phyloP scores from a whole-genome alignment of 2,329 filamentous ascomycete genomes.

The Dactylellina sp. region DNA sequence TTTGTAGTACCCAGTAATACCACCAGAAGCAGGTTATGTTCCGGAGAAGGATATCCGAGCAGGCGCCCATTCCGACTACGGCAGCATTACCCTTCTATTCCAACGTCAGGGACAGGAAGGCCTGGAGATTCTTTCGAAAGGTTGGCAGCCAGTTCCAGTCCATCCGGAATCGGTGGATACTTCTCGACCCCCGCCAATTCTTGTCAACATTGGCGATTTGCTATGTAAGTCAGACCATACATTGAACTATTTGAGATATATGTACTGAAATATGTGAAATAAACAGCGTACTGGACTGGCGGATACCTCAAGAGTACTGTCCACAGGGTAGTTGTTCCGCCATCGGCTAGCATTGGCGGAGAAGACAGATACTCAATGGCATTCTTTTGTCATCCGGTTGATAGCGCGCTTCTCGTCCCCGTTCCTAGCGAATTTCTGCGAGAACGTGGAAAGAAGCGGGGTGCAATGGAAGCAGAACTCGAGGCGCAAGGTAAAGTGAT shows the following conservation, averaged over 20 bases:
- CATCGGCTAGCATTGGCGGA: slow-evolving; percentile 63
- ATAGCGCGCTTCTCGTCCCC: slow-evolving; percentile 68
- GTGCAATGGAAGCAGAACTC: slow-evolving; percentile 61
- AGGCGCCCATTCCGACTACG: slow-evolving; percentile 74
- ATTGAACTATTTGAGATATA: neutral
- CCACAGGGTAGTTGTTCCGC: slow-evolving; percentile 83
- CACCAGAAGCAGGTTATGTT: slow-evolving; percentile 65
- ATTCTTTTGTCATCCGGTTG: slow-evolving; percentile 76
- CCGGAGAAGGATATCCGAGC: slow-evolving; percentile 78
- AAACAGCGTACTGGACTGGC: slow-evolving; percentile 80
- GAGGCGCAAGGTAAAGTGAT: slow-evolving; percentile 68
- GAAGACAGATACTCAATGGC: slow-evolving; percentile 73
- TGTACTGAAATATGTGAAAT: neutral
- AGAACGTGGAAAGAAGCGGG: slow-evolving; percentile 61
- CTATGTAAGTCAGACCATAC: slow-evolving; percentile 66
- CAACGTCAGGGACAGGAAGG: slow-evolving; percentile 86
- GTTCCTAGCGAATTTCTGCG: slow-evolving; percentile 73
- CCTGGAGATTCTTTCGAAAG: slow-evolving; percentile 76
- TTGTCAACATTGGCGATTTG: slow-evolving; percentile 78
- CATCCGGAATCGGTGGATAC: slow-evolving; percentile 71
- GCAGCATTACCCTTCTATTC: slow-evolving; percentile 76
- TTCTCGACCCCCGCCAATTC: slow-evolving; percentile 75
- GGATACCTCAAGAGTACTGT: slow-evolving; percentile 87
- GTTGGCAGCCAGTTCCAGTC: slow-evolving; percentile 76
- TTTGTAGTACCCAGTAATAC: slow-evolving; percentile 65